phyloP scores from a whole-genome alignment of 768 basidiomycete species.

The Suillus placidus region DNA sequence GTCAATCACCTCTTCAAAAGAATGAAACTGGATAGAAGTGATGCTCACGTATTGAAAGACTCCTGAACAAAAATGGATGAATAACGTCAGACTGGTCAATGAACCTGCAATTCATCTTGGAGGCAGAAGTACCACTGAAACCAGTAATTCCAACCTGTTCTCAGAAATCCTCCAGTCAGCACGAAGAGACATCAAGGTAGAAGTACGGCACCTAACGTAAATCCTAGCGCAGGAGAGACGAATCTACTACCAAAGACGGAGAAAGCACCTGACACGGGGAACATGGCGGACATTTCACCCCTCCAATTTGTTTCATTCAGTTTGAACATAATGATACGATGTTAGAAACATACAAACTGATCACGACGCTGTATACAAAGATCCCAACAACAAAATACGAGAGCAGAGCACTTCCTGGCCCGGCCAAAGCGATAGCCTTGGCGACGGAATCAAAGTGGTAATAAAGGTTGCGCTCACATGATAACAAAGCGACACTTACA shows the following conservation, averaged over 20 bases:
- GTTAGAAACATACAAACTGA: slow-evolving; percentile 45
- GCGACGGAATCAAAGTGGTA: background rate
- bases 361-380: slow-evolving; percentile 64
- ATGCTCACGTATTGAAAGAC: slow-evolving; percentile 41
- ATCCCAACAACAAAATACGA: slow-evolving; percentile 62
- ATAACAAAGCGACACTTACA: slow-evolving; percentile 30
- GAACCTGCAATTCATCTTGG: background rate
- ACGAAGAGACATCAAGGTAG: background rate
- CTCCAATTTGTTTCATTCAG: slow-evolving; percentile 29
- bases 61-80: slow-evolving; percentile 27
- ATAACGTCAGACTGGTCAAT: slow-evolving; percentile 7
- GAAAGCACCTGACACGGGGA: slow-evolving; percentile 63
- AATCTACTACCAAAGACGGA: slow-evolving; percentile 60
- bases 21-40: slow-evolving; percentile 1
- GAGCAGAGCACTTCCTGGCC: slow-evolving; percentile 62
- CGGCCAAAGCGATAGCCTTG: slow-evolving; percentile 56
- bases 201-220: slow-evolving; percentile 48
- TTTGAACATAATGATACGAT: background rate
- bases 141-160: slow-evolving; percentile 60
- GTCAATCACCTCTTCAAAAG: slow-evolving; percentile 8
- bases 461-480: background rate
- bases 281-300: slow-evolving; percentile 70
- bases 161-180: background rate
- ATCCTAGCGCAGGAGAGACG: slow-evolving; percentile 61
- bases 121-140: slow-evolving; percentile 44